phyloP scores from a whole-genome alignment of 345 rosid genomes.

The Draba incana region DNA sequence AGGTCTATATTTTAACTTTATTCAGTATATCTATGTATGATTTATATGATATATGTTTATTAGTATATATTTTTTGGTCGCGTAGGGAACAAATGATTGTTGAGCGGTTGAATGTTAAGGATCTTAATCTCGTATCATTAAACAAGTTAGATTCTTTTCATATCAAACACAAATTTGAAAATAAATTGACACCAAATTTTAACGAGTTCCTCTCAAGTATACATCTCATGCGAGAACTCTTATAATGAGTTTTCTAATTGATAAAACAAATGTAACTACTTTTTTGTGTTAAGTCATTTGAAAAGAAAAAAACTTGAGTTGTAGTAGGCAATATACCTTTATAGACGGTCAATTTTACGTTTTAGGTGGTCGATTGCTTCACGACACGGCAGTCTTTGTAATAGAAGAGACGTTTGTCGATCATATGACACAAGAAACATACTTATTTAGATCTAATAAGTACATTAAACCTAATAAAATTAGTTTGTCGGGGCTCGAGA shows the following conservation, averaged over 20 bases:
- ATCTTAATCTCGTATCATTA: no score
- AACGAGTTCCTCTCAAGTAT: no score
- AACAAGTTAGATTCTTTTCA: no score
- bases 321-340: background rate
- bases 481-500: no score
- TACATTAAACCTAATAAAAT: no score
- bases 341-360: background rate
- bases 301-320: background rate
- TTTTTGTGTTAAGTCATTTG: background rate
- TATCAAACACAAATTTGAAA: no score
- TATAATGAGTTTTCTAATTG: background rate
- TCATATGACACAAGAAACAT: no score
- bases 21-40: background rate
- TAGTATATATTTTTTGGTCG: background rate
- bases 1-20: conserved; percentile 48
- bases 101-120: background rate
- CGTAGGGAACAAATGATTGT: background rate
- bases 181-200: no score
- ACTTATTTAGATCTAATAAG: no score
- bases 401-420: no score
- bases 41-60: background rate
- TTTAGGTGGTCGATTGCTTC: conserved; percentile 1
- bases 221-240: no score
- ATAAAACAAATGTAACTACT: background rate
- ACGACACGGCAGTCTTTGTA: no score